phyloP scores from a whole-genome alignment of 192 early-diverging fungal genomes.

The Thoreauomyces humboldtii region DNA sequence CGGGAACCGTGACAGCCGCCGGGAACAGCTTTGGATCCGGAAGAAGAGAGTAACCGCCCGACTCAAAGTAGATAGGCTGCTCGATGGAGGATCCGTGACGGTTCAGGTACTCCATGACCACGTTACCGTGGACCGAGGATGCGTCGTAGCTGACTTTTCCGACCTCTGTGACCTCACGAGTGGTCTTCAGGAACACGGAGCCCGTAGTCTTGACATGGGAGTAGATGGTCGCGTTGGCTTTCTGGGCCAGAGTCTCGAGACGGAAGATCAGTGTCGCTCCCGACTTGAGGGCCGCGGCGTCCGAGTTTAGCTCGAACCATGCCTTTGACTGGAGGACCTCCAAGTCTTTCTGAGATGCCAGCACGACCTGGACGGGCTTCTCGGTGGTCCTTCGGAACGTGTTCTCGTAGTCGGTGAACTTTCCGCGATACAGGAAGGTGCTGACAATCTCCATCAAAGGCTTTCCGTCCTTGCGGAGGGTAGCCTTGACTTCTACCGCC shows the following conservation, averaged over 20 bases:
- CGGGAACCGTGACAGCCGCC: slow-evolving; percentile 81
- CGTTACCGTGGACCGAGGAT: slow-evolving; percentile 76
- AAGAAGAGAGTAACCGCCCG: slow-evolving; percentile 88
- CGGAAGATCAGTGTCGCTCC: slow-evolving; percentile 69
- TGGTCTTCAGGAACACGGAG: slow-evolving; percentile 44
- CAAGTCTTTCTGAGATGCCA: slow-evolving; percentile 78
- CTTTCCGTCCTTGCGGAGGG: slow-evolving; percentile 44
- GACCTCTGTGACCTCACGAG: slow-evolving; percentile 62
- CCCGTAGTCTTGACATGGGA: slow-evolving; percentile 70
- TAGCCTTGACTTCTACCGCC: slow-evolving; percentile 74
- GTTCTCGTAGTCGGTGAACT: slow-evolving; percentile 83
- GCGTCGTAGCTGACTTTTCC: slow-evolving; percentile 76
- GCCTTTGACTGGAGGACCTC: slow-evolving; percentile 86
- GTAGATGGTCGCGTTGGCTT: slow-evolving; percentile 59
- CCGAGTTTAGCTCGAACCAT: slow-evolving; percentile 78
- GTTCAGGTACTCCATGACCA: slow-evolving; percentile 84
- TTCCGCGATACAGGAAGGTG: slow-evolving; percentile 91
- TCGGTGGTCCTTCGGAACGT: slow-evolving; percentile 83
- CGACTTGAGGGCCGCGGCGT: slow-evolving; percentile 59
- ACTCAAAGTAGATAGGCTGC: slow-evolving; percentile 77
- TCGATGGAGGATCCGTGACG: slow-evolving; percentile 83
- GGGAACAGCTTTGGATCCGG: slow-evolving; percentile 79
- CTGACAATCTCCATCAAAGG: slow-evolving; percentile 83
- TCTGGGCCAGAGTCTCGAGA: slow-evolving; percentile 66
- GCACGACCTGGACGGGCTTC: slow-evolving; percentile 69